A percentile compares a stretch with the other conserved stretches of the same genome.
Evolutionary conservation across 768 basidiomycete species (phyloP).

Genomic region (Lyophyllum shimeji): DNA sequence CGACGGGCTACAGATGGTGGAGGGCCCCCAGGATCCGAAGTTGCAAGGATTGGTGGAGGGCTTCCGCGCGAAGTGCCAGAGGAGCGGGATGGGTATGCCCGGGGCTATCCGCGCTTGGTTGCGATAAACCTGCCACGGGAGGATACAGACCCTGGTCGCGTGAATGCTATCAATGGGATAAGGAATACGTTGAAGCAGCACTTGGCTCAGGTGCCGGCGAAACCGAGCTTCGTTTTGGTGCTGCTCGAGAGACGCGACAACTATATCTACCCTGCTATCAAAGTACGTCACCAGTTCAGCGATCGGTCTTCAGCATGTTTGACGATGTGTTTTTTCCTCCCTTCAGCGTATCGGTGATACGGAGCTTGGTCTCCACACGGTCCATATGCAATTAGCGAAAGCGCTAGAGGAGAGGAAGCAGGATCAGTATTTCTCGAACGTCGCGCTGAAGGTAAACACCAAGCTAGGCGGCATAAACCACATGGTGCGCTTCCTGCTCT

Average conservation of each 20-base stretch:
- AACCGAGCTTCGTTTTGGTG: slow-evolving; percentile 69
- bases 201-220: slow-evolving; percentile 25
- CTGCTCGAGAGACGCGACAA: slow-evolving; percentile 68
- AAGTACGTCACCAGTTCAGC: slow-evolving; percentile 32
- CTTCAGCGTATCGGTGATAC: slow-evolving; percentile 64
- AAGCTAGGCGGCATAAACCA: slow-evolving; percentile 86
- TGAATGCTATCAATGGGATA: slow-evolving; percentile 38
- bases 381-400: slow-evolving; percentile 70
- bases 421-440: slow-evolving; percentile 81
- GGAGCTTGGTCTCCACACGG: slow-evolving; percentile 69
- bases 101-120: slow-evolving; percentile 33
- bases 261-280: slow-evolving; percentile 79
- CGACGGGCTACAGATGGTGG: slow-evolving; percentile 42
- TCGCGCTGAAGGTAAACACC: slow-evolving; percentile 79
- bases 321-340: neutral
- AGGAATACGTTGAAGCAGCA: slow-evolving; percentile 35
- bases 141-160: slow-evolving; percentile 30
- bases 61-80: slow-evolving; percentile 54
- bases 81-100: slow-evolving; percentile 59
- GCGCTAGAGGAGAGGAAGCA: slow-evolving; percentile 56
- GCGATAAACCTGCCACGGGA: slow-evolving; percentile 27
- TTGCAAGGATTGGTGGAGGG: slow-evolving; percentile 45
- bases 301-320: neutral
- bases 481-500: slow-evolving; percentile 27
- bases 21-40: slow-evolving; percentile 39